phyloP scores from a whole-genome alignment of 148 eudicot species.

The Chenopodium formosanum region DNA sequence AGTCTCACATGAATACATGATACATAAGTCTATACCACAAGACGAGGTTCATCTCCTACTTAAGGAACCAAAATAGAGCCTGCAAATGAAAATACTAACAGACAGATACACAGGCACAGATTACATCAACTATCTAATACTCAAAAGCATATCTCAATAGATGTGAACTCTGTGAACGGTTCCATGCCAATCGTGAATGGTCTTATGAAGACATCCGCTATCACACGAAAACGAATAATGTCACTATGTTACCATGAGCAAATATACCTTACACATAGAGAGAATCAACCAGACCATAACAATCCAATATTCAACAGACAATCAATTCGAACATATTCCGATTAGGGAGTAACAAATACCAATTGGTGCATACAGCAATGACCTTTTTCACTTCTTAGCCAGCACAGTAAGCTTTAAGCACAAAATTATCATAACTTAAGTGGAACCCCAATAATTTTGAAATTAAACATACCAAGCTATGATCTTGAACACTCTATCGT shows the following conservation, averaged over 20 bases:
- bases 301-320: not conserved
- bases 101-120: not conserved
- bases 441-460: not conserved
- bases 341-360: not conserved
- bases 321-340: not conserved
- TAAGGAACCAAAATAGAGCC: not conserved
- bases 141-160: not conserved
- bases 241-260: not conserved
- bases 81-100: not conserved
- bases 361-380: not conserved
- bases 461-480: not conserved
- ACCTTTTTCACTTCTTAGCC: not conserved
- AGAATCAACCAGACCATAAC: not conserved
- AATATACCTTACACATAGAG: not conserved
- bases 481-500: not conserved
- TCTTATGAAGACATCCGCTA: not conserved
- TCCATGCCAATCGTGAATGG: not conserved
- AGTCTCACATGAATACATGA: not conserved
- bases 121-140: not conserved
- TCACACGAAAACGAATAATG: not conserved
- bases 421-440: not conserved
- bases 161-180: not conserved
- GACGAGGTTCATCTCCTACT: not conserved
- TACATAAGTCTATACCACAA: no score
- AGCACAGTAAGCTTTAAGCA: not conserved